Conservation (phyloP, 768 basidiomycete species). For the Kwoniella dejecticola region DNA sequence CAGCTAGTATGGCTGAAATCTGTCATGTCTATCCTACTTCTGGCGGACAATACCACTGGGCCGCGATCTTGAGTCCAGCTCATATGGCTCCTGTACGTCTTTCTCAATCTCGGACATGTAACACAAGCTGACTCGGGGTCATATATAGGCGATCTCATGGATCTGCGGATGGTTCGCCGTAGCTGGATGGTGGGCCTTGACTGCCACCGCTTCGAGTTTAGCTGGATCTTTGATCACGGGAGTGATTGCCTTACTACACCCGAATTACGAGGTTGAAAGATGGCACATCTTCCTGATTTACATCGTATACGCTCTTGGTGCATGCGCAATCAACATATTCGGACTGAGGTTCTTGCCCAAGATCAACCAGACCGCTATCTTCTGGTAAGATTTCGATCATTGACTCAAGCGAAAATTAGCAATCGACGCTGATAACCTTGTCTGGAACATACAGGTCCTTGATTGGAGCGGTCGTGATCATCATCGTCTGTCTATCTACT, state of each 20-base stretch:
- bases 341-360: constrained; percentile 38
- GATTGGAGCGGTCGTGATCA: constrained; percentile 39
- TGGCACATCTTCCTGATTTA: constrained; percentile 50
- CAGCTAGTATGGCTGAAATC: constrained; percentile 44
- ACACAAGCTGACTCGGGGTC: not conserved
- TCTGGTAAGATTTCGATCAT: constrained; percentile 35
- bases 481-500: constrained; percentile 35
- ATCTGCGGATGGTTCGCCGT: constrained; percentile 48
- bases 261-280: constrained; percentile 32
- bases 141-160: constrained; percentile 37
- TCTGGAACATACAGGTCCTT: constrained; percentile 32
- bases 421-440: not conserved
- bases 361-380: constrained; percentile 46
- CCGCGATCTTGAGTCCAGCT: constrained; percentile 38
- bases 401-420: too few relatives aligned
- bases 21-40: constrained; percentile 33
- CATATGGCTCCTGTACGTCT: constrained; percentile 38
- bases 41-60: constrained; percentile 50
- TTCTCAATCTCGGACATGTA: not conserved
- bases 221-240: constrained; percentile 41
- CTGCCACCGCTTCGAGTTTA: constrained; percentile 45
- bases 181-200: constrained; percentile 46
- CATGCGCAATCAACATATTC: constrained; percentile 38
- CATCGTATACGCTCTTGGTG: constrained; percentile 41
- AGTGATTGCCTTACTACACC: constrained; percentile 35